Percentiles rank a stretch among this genome's conserved stretches.
Evolutionary conservation across 148 eudicot species (phyloP).

Genomic region (Polygonum maritimum): DNA sequence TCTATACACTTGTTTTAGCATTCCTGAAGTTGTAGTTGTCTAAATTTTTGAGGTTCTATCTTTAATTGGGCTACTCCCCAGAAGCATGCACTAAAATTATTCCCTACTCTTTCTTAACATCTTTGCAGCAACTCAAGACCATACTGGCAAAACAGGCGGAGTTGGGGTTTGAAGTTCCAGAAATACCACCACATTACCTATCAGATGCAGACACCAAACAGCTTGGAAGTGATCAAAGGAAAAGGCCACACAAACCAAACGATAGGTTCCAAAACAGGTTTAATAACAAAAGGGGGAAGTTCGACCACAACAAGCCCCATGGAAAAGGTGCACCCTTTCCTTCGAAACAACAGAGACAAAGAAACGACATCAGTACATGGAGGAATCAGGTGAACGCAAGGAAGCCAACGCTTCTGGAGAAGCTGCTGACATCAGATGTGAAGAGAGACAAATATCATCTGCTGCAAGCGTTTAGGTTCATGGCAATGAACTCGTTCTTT

Average conservation of each 20-base stretch:
- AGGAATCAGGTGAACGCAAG: slow-evolving; percentile 13
- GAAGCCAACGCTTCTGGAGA: slow-evolving; percentile 67
- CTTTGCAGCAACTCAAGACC: slow-evolving; percentile 80
- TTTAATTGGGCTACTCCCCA: not conserved
- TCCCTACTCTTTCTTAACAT: not conserved
- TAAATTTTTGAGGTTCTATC: not conserved
- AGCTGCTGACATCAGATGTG: slow-evolving; percentile 61
- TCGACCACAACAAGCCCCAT: slow-evolving; percentile 6
- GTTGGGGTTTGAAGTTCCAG: slow-evolving; percentile 92
- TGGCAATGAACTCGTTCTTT: slow-evolving; percentile 75
- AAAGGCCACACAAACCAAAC: slow-evolving; percentile 22
- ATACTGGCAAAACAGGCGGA: slow-evolving; percentile 82
- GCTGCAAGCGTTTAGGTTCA: slow-evolving; percentile 77
- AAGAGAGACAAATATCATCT: slow-evolving; percentile 48
- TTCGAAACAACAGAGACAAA: slow-evolving; percentile 21
- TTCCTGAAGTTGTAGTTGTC: not conserved
- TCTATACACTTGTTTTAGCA: not conserved
- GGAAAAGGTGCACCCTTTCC: slow-evolving; percentile 15
- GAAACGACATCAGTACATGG: slow-evolving; percentile 11
- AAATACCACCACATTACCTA: slow-evolving; percentile 69
- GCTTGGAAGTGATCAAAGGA: slow-evolving; percentile 22
- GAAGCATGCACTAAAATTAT: not conserved
- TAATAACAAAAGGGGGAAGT: slow-evolving; percentile 45
- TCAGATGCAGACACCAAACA: slow-evolving; percentile 41
- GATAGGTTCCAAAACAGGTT: slow-evolving; percentile 47